Conservation (phyloP, 441 rosid genomes). For the Croton laevigatus region DNA sequence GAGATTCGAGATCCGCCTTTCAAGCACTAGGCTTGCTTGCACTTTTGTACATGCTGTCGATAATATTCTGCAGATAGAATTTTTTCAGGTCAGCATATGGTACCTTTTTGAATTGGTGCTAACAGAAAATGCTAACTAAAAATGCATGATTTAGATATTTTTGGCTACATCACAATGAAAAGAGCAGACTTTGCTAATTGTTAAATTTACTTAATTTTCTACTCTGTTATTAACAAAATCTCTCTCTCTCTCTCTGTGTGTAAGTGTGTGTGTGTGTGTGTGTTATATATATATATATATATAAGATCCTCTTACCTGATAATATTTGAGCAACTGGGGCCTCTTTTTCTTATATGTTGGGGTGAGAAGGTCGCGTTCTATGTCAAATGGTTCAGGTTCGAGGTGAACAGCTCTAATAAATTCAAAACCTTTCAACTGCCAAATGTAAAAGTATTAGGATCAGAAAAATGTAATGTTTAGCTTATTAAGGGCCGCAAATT, state of each 20-base stretch:
- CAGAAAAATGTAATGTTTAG: not conserved
- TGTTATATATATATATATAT: too few species aligned
- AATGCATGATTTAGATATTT: too few species aligned
- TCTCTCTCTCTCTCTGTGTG: too few species aligned
- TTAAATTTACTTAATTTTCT: too few species aligned
- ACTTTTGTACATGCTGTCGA: constrained; percentile 72
- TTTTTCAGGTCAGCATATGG: not conserved
- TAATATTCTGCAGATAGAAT: constrained; percentile 40
- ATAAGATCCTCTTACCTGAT: constrained; percentile 55
- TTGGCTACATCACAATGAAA: not conserved
- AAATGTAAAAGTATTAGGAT: constrained; percentile 12
- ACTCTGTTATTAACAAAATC: too few species aligned
- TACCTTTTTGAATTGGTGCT: not conserved
- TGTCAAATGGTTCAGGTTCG: constrained; percentile 81
- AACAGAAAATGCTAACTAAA: too few species aligned
- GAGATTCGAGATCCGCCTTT: not conserved
- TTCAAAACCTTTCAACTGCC: constrained; percentile 91
- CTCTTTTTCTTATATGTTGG: constrained; percentile 96
- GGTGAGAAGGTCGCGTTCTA: constrained; percentile 85
- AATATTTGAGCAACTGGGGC: constrained; percentile 81
- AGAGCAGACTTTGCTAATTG: not conserved
- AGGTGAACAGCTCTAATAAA: constrained; percentile 72
- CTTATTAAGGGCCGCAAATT: not conserved
- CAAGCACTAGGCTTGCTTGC: constrained; percentile 41
- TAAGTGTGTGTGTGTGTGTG: too few species aligned